phyloP scores from a whole-genome alignment of 2,329 filamentous ascomycete genomes.

The Botrytis deweyae region DNA sequence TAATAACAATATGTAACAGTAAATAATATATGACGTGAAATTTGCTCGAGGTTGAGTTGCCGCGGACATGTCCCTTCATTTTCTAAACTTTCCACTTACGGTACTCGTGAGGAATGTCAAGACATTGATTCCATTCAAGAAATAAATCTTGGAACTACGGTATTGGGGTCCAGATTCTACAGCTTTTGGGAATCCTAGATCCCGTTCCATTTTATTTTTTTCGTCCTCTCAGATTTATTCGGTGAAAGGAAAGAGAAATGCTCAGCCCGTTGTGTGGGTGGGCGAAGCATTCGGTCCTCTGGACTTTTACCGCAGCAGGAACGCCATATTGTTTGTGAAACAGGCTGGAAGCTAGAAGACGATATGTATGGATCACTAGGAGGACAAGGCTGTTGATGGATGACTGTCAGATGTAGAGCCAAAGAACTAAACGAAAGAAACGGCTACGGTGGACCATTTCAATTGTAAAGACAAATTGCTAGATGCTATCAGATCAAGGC shows the following conservation, averaged over 20 bases:
- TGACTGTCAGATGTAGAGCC: not conserved
- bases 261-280: slow-evolving; percentile 8
- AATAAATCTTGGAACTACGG: not conserved
- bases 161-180: not conserved
- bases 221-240: not conserved
- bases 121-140: not conserved
- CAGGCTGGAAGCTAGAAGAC: not conserved
- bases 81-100: not conserved
- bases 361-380: not conserved
- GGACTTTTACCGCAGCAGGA: slow-evolving; percentile 15
- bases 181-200: not conserved
- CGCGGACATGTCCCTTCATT: not conserved
- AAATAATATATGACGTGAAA: not conserved
- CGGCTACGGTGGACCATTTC: not conserved
- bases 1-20: not conserved
- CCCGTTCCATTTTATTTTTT: not conserved
- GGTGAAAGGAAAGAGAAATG: slow-evolving; percentile 10
- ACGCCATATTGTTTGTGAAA: slow-evolving; percentile 16
- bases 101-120: not conserved
- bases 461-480: not conserved
- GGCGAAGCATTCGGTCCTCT: slow-evolving; percentile 4
- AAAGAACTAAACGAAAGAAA: not conserved
- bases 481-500: slow-evolving; percentile 1
- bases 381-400: slow-evolving; percentile 11
- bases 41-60: not conserved